These are phyloP conservation scores for Dothidotthia symphoricarpi DNA, from an alignment of 2,329 filamentous ascomycete genomes.

Conservation along the genomic window DNA sequence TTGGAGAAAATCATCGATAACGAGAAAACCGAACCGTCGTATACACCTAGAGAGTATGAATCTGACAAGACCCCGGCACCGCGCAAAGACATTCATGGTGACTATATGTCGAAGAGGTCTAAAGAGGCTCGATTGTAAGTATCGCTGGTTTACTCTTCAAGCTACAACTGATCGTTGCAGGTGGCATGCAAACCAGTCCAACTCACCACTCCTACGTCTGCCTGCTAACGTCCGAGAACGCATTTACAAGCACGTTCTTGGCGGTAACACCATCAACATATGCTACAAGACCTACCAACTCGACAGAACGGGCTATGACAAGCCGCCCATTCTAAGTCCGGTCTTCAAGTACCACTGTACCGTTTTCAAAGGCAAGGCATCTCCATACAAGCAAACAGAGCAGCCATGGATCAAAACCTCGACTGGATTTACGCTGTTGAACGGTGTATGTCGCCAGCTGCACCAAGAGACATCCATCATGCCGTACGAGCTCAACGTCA, in stretches of 20 bases:
- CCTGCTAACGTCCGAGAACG: slow-evolving; percentile 20
- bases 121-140: slow-evolving; percentile 17
- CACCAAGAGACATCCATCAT: slow-evolving; percentile 30
- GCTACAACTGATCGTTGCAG: slow-evolving; percentile 6
- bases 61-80: slow-evolving; percentile 9
- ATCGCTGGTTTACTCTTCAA: neutral
- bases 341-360: slow-evolving; percentile 26
- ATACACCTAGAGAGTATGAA: slow-evolving; percentile 14
- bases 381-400: slow-evolving; percentile 11
- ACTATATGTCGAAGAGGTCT: slow-evolving; percentile 10
- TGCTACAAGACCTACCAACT: slow-evolving; percentile 21
- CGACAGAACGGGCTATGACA: neutral
- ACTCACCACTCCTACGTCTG: slow-evolving; percentile 26
- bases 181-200: slow-evolving; percentile 25
- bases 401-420: slow-evolving; percentile 5
- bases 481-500: slow-evolving; percentile 24
- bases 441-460: slow-evolving; percentile 29
- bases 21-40: slow-evolving; percentile 9
- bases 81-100: slow-evolving; percentile 9
- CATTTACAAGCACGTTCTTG: slow-evolving; percentile 24
- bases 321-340: slow-evolving; percentile 5
- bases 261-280: slow-evolving; percentile 29
- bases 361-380: slow-evolving; percentile 10
- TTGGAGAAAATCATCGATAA: slow-evolving; percentile 9
- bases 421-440: slow-evolving; percentile 20